Evolutionary conservation across 1,284 basidiomycete species (phyloP).

Genomic region (Boletus mariae): DNA sequence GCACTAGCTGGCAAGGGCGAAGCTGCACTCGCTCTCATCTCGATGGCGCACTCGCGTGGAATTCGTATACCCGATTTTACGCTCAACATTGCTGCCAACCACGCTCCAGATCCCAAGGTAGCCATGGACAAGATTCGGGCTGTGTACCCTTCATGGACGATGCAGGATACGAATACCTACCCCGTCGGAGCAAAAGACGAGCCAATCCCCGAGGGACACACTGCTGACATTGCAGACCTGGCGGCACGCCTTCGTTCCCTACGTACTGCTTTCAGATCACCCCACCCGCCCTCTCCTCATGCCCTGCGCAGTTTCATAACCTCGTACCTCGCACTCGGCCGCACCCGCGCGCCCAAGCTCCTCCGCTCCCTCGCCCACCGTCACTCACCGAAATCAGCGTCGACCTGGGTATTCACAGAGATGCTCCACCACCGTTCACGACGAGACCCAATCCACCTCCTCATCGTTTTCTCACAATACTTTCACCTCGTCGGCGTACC

Average conservation of each 20-base stretch:
- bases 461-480: conserved; percentile 30
- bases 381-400: conserved; percentile 24
- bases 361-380: conserved; percentile 25
- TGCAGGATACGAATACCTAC: neutral
- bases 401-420: conserved; percentile 37
- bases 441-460: conserved; percentile 17
- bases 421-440: conserved; percentile 34
- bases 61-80: conserved; percentile 25
- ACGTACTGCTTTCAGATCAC: conserved; percentile 23
- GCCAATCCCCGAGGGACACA: neutral
- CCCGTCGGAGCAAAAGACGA: neutral
- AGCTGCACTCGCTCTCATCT: conserved; percentile 20
- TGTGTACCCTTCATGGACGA: conserved; percentile 15
- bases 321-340: conserved; percentile 24
- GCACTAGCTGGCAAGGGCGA: conserved; percentile 18
- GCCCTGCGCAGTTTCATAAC: conserved; percentile 21
- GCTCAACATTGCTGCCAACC: conserved; percentile 19
- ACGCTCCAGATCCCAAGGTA: conserved; percentile 12
- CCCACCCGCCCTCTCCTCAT: conserved; percentile 21
- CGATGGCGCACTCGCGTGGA: conserved; percentile 15
- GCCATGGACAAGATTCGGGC: conserved; percentile 12
- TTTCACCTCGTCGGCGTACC: conserved; percentile 39
- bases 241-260: conserved; percentile 23
- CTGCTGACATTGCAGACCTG: conserved; percentile 10
- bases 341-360: conserved; percentile 18